phyloP scores from a whole-genome alignment of 495 filamentous ascomycete genomes.

The Aspergillus ellipticus region DNA sequence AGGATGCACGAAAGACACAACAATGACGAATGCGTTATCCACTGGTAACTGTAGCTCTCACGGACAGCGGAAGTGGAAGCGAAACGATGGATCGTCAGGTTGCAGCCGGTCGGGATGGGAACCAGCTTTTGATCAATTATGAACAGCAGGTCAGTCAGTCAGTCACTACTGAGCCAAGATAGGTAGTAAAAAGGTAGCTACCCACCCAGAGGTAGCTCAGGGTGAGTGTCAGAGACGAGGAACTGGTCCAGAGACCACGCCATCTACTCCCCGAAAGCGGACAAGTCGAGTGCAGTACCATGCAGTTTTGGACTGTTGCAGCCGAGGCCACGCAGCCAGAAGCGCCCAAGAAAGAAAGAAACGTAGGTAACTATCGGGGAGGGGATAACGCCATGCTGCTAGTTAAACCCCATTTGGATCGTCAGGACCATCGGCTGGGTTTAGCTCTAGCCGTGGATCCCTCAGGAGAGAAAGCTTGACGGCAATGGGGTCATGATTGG shows the following conservation, averaged over 20 bases:
- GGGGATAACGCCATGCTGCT: too few species aligned
- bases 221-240: too few species aligned
- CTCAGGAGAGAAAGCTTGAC: conserved; percentile 1
- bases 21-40: conserved; percentile 25
- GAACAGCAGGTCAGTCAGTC: conserved; percentile 1
- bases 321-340: conserved; percentile 7
- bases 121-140: conserved; percentile 10
- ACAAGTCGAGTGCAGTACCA: conserved; percentile 4
- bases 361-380: neutral
- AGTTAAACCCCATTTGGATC: neutral
- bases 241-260: conserved; percentile 9
- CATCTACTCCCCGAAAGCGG: conserved; percentile 14
- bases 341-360: conserved; percentile 8
- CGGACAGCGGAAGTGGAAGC: conserved; percentile 12
- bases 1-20: conserved; percentile 20
- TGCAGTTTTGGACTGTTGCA: too few species aligned
- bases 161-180: neutral
- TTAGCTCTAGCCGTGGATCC: conserved; percentile 1
- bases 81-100: conserved; percentile 16
- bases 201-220: too few species aligned
- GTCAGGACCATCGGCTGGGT: neutral
- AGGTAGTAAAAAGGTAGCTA: neutral
- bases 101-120: conserved; percentile 7
- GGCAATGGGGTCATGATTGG: neutral
- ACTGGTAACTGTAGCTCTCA: conserved; percentile 5